Conservation (phyloP, 2,329 filamentous ascomycete species). For the Cercospora nicotianae region DNA sequence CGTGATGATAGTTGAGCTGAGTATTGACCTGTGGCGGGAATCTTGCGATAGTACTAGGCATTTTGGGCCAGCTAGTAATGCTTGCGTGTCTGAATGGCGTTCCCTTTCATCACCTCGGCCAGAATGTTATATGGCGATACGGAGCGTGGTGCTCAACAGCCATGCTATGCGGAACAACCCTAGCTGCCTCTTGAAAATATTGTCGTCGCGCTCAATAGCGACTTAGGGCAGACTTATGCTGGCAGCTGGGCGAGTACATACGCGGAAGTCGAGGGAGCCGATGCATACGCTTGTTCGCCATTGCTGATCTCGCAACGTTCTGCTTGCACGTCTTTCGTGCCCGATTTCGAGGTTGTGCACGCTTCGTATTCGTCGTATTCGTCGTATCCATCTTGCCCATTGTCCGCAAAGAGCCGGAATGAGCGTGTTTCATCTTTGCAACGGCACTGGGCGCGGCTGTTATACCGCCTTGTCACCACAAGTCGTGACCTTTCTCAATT, state of each 20-base stretch:
- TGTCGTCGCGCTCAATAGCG: background rate
- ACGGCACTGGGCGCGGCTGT: background rate
- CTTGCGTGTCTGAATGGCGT: background rate
- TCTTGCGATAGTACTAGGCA: background rate
- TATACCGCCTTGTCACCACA: background rate
- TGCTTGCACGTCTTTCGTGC: background rate
- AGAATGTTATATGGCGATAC: background rate
- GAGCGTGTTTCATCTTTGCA: background rate
- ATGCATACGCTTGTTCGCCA: background rate
- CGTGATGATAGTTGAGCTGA: background rate
- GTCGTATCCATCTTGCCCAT: background rate
- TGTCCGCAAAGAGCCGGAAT: background rate
- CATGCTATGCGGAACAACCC: background rate
- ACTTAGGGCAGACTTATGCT: background rate
- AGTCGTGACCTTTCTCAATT: background rate
- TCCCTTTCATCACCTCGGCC: background rate
- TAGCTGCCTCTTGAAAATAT: background rate
- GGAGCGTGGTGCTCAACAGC: background rate
- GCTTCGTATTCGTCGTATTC: background rate
- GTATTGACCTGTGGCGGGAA: background rate
- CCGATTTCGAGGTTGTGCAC: background rate
- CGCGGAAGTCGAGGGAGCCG: background rate
- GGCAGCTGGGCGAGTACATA: background rate
- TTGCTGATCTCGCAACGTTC: background rate
- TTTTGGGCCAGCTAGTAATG: background rate